Percentiles rank a stretch among this genome's conserved stretches.
Evolutionary conservation across 164 flowering plant species (phyloP).

Genomic region (Cinnamomum chago): DNA sequence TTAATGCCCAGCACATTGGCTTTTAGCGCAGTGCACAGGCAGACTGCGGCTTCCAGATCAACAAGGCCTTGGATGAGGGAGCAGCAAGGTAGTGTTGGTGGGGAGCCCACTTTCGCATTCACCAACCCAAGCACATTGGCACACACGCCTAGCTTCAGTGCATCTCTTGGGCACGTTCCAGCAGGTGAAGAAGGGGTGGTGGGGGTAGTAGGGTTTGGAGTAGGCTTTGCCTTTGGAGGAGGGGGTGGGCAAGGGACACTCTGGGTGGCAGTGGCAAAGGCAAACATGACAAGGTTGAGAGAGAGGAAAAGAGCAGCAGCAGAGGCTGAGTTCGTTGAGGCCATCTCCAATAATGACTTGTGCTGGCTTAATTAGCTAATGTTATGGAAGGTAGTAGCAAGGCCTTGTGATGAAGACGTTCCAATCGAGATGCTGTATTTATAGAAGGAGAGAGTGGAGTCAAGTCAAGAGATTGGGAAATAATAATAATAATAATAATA

Average conservation of each 20-base stretch:
- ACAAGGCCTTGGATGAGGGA: constrained; percentile 49
- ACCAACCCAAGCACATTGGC: constrained; percentile 41
- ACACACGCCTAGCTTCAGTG: constrained; percentile 58
- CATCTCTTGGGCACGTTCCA: constrained; percentile 44
- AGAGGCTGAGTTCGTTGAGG: constrained; percentile 29
- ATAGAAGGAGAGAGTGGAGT: no score
- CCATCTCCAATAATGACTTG: constrained; percentile 26
- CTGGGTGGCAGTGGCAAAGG: constrained; percentile 37
- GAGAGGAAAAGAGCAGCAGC: constrained; percentile 35
- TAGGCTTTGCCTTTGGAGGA: background rate
- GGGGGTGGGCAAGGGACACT: constrained; percentile 25
- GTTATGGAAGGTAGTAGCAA: no score
- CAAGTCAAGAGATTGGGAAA: no score
- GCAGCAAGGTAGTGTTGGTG: constrained; percentile 51
- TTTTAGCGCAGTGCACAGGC: constrained; percentile 63
- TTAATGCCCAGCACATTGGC: constrained; percentile 53
- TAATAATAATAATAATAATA: no score
- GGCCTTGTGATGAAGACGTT: no score
- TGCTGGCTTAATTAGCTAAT: no score
- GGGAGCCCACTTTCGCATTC: constrained; percentile 34
- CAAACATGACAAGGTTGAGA: constrained; percentile 59
- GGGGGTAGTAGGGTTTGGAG: constrained; percentile 4
- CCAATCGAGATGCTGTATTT: no score
- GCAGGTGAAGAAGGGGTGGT: constrained; percentile 9
- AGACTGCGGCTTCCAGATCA: constrained; percentile 59